Base-by-base conservation (phyloP, 2,329 filamentous ascomycete species). In the Fusarium temperatum region DNA sequence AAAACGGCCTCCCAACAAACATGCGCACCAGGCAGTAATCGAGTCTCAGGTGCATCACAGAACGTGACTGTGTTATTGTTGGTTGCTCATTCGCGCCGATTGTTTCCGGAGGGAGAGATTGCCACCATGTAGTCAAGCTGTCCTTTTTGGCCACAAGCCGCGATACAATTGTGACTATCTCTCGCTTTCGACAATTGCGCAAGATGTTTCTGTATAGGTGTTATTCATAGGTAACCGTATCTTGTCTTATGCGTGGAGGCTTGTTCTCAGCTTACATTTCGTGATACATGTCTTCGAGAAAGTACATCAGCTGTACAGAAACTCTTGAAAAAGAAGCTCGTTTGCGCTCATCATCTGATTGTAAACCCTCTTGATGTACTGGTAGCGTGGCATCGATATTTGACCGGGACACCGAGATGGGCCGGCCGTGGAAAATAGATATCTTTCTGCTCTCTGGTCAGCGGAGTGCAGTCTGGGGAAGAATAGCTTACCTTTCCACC, bases 341-440 rank as follows among this genome's bases (percentile, higher is more conserved):
- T 45, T 57, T 62, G 5, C 24, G 30, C 39, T 50, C 45, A 5
- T 38, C 39, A 18, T 26, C 38, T 26, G 50, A 57, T 22, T 38
- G 50, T 5, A 45, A 44, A 13, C 30, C 22, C 2, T 38, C 9
- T 9, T 36, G n/a, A 18, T 62, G 15, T 3, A 30, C 4, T 2
- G 59, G 59, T 30, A 62, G n/a, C 10, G 32, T 62, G 20, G 59
- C 20, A 57, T 62, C 59, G n/a, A 62, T 62, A 20, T 62, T 62
- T 30, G 59, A 62, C 50, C 39, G 59, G 12, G 59, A 62, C 6
- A 62, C 59, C 12, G 59, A 62, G 15, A 62, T 44, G 24, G 59
- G 59, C 15, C 59, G 30, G 38, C 59, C 59, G 24, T 62, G 59
- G 2, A 62, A 62, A 18, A 62, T 62, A 30, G 59, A 62, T 62